Conservation (phyloP, 2,329 filamentous ascomycete genomes). For the Pezicula radicicola region DNA sequence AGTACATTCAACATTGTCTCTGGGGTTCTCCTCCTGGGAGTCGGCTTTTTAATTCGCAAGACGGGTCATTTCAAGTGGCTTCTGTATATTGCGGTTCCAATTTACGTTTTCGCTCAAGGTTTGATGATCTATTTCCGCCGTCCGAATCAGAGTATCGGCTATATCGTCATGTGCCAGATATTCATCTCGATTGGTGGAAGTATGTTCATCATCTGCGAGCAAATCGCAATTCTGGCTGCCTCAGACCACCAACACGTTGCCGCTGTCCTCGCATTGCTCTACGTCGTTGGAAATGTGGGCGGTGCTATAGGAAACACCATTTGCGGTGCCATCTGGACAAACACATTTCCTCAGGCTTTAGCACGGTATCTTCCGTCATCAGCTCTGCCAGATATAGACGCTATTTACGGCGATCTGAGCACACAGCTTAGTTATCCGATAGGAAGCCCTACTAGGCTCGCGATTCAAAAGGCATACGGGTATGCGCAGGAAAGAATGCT, state of each 20-base stretch:
- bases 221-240: slow-evolving; percentile 56
- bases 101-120: slow-evolving; percentile 44
- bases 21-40: slow-evolving; percentile 49
- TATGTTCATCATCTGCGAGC: slow-evolving; percentile 53
- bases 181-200: slow-evolving; percentile 56
- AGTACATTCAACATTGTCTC: slow-evolving; percentile 50
- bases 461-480: slow-evolving; percentile 57
- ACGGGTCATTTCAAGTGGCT: slow-evolving; percentile 21
- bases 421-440: slow-evolving; percentile 48
- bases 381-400: slow-evolving; percentile 32
- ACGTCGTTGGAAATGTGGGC: slow-evolving; percentile 58
- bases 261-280: slow-evolving; percentile 55
- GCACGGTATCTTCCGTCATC: slow-evolving; percentile 44
- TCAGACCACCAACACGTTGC: slow-evolving; percentile 56
- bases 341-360: slow-evolving; percentile 53
- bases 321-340: slow-evolving; percentile 63
- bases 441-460: slow-evolving; percentile 39
- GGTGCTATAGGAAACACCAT: slow-evolving; percentile 58
- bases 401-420: slow-evolving; percentile 51
- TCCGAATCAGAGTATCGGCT: slow-evolving; percentile 46
- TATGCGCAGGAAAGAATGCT: slow-evolving; percentile 49
- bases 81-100: slow-evolving; percentile 11
- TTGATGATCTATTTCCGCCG: slow-evolving; percentile 57
- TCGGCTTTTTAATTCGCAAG: slow-evolving; percentile 43
- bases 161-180: slow-evolving; percentile 57